Evolutionary conservation across 345 rosid genomes (phyloP).

Genomic region (Salix brachista): DNA sequence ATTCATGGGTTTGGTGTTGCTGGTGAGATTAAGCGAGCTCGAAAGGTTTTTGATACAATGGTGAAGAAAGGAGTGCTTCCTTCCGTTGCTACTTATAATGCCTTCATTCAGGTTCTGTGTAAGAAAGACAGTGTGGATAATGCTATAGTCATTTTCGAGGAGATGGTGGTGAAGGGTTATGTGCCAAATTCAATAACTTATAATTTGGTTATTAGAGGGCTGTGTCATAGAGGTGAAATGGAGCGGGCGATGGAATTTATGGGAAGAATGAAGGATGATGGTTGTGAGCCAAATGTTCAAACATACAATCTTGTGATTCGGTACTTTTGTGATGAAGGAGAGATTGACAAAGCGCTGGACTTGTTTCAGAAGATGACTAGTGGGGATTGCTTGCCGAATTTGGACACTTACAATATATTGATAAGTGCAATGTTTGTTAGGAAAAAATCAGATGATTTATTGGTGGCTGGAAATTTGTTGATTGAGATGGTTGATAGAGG

Average conservation of each 20-base stretch:
- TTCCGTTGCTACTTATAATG: slow-evolving; percentile 80
- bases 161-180: slow-evolving; percentile 75
- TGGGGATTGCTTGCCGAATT: slow-evolving; percentile 69
- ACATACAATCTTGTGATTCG: slow-evolving; percentile 68
- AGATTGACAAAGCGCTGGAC: slow-evolving; percentile 58
- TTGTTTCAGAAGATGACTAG: slow-evolving; percentile 64
- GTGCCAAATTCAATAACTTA: slow-evolving; percentile 61
- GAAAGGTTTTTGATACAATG: slow-evolving; percentile 67
- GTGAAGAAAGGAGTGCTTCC: slow-evolving; percentile 69
- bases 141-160: slow-evolving; percentile 63
- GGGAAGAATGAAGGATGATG: slow-evolving; percentile 62
- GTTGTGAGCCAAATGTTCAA: slow-evolving; percentile 73
- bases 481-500: slow-evolving; percentile 94
- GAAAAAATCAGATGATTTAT: slow-evolving; percentile 67
- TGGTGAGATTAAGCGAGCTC: slow-evolving; percentile 64
- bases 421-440: slow-evolving; percentile 87
- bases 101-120: slow-evolving; percentile 82
- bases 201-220: slow-evolving; percentile 71
- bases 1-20: slow-evolving; percentile 76
- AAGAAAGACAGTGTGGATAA: slow-evolving; percentile 81
- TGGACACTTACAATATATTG: slow-evolving; percentile 79
- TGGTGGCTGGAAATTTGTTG: slow-evolving; percentile 74
- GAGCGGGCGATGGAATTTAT: slow-evolving; percentile 55
- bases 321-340: slow-evolving; percentile 61
- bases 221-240: slow-evolving; percentile 68